These are phyloP conservation scores for Rasamsonia emersonii DNA, from an alignment of 2,329 filamentous ascomycete species.

Conservation along the genomic window DNA sequence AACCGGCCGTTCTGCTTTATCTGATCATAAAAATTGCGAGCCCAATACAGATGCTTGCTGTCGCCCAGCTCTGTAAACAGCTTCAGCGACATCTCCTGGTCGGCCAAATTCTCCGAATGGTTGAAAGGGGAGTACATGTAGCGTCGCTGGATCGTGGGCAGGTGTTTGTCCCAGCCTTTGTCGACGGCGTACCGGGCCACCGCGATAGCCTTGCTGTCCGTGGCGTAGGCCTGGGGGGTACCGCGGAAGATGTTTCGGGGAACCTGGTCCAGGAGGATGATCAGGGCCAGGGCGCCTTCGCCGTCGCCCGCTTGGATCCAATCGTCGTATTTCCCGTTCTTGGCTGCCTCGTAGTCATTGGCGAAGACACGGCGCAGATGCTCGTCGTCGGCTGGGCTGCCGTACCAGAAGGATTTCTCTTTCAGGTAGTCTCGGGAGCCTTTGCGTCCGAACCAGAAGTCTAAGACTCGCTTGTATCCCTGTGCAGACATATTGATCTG, in stretches of 20 bases:
- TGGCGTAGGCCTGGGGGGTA: conserved; percentile 21
- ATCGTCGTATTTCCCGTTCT: conserved; percentile 12
- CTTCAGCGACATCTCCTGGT: too few relatives aligned
- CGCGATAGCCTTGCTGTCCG: conserved; percentile 19
- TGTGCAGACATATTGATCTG: too few relatives aligned
- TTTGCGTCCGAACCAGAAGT: conserved; percentile 19
- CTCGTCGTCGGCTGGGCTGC: conserved; percentile 14
- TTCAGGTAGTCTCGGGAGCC: conserved; percentile 12
- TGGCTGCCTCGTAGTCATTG: conserved; percentile 13
- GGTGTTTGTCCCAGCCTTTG: conserved; percentile 17
- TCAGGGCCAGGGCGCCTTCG: conserved; percentile 24
- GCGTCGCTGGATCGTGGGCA: conserved; percentile 15
- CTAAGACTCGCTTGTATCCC: conserved; percentile 17
- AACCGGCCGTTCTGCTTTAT: too few relatives aligned
- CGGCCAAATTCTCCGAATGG: conserved; percentile 25
- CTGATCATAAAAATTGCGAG: too few relatives aligned
- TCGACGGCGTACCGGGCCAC: conserved; percentile 20
- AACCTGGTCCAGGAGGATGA: conserved; percentile 33
- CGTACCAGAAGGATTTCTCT: conserved; percentile 16
- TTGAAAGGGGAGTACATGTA: conserved; percentile 30
- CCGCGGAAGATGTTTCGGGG: conserved; percentile 29
- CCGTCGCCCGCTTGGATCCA: conserved; percentile 12
- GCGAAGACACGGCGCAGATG: conserved; percentile 13
- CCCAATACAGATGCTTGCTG: too few relatives aligned
- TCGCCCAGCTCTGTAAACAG: too few relatives aligned